Evolutionary conservation across 768 basidiomycete species (phyloP).

Genomic region (Ephemerocybe angulata): DNA sequence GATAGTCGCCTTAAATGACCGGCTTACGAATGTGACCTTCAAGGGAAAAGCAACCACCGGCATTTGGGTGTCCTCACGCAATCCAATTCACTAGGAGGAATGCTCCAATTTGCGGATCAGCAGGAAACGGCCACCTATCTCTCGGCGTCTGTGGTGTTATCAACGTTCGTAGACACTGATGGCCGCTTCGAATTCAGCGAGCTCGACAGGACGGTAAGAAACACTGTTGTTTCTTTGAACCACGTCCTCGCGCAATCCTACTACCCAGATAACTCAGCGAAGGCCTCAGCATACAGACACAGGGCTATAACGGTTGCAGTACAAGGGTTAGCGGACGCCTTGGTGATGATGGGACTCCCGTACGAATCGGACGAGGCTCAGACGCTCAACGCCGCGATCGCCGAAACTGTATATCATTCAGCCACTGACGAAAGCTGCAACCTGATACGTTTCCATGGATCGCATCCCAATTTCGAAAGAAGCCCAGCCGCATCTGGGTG

Average conservation of each 20-base stretch:
- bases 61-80: conserved; percentile 7
- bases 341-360: conserved; percentile 79
- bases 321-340: conserved; percentile 79
- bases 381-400: conserved; percentile 73
- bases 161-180: neutral
- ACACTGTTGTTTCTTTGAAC: neutral
- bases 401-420: conserved; percentile 84
- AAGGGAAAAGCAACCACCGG: conserved; percentile 2
- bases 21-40: too few species aligned
- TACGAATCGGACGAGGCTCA: conserved; percentile 71
- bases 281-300: conserved; percentile 74
- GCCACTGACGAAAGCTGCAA: conserved; percentile 67
- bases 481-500: conserved; percentile 40
- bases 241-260: neutral
- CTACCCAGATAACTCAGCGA: conserved; percentile 41
- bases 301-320: conserved; percentile 82
- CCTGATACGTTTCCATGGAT: conserved; percentile 65
- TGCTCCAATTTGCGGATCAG: neutral
- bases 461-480: conserved; percentile 61
- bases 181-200: neutral
- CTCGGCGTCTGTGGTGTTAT: neutral
- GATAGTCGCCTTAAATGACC: too few species aligned
- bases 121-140: conserved; percentile 1
- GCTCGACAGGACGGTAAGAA: neutral
- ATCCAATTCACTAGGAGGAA: conserved; percentile 1